phyloP scores from a whole-genome alignment of 192 early-diverging fungal genomes.

The Funneliformis mosseae region DNA sequence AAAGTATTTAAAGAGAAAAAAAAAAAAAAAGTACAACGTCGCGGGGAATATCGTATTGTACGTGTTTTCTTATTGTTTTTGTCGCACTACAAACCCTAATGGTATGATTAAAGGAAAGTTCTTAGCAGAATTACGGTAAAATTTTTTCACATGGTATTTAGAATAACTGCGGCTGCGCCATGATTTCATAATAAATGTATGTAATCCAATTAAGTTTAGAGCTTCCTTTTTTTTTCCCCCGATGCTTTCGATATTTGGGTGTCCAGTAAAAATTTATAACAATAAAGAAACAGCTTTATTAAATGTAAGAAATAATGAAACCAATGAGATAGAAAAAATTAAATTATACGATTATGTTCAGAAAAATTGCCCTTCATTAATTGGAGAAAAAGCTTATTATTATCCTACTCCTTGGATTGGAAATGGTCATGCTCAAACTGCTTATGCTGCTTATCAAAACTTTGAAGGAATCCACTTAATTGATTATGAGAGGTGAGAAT shows the following conservation, averaged over 20 bases:
- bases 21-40: too few species aligned
- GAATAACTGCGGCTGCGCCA: too few species aligned
- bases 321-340: conserved; percentile 3
- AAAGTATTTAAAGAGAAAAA: too few species aligned
- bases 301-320: conserved; percentile 11
- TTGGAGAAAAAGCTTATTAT: conserved; percentile 57
- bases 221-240: too few species aligned
- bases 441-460: conserved; percentile 57
- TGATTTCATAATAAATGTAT: too few species aligned
- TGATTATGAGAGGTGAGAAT: conserved; percentile 66
- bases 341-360: conserved; percentile 40
- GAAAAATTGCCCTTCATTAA: conserved; percentile 57
- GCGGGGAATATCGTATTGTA: too few species aligned
- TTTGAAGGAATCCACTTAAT: conserved; percentile 44
- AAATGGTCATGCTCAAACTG: conserved; percentile 82
- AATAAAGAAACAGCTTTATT: neutral
- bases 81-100: too few species aligned
- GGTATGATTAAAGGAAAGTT: too few species aligned
- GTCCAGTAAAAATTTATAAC: conserved; percentile 4
- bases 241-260: conserved; percentile 15
- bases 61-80: too few species aligned
- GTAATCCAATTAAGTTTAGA: too few species aligned
- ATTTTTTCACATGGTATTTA: too few species aligned
- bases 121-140: too few species aligned
- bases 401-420: conserved; percentile 72